phyloP scores from a whole-genome alignment of 495 filamentous ascomycete species.

The Xylaria castorea region DNA sequence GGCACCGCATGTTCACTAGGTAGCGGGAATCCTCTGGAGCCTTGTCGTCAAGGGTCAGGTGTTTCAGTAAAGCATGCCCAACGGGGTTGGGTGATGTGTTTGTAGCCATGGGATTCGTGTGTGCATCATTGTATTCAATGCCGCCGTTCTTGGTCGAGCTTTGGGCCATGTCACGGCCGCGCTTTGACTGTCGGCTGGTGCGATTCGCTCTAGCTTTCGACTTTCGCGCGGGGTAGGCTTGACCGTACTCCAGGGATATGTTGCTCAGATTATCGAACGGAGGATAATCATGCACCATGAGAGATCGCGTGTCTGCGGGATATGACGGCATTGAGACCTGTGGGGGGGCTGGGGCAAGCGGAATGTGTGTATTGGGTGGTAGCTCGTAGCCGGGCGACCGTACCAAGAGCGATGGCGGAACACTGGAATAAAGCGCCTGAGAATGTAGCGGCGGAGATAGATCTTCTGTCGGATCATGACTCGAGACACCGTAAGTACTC shows the following conservation, averaged over 20 bases:
- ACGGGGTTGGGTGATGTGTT: not conserved
- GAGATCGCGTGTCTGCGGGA: conserved; percentile 26
- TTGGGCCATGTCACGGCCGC: conserved; percentile 36
- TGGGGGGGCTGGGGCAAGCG: conserved; percentile 30
- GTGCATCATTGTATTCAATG: conserved; percentile 28
- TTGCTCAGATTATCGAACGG: conserved; percentile 34
- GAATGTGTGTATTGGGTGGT: conserved; percentile 25
- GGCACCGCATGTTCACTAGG: conserved; percentile 51
- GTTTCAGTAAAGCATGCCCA: conserved; percentile 27
- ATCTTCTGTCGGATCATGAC: conserved; percentile 33
- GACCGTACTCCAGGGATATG: conserved; percentile 33
- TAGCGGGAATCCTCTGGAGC: conserved; percentile 56
- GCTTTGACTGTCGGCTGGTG: conserved; percentile 36
- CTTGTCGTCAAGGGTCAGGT: conserved; percentile 45
- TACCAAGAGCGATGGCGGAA: conserved; percentile 34
- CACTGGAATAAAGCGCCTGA: conserved; percentile 25
- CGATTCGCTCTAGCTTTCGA: conserved; percentile 27
- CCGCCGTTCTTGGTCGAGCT: conserved; percentile 36
- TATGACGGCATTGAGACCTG: conserved; percentile 35
- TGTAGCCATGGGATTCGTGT: conserved; percentile 31
- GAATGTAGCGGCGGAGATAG: conserved; percentile 31
- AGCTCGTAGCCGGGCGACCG: conserved; percentile 32
- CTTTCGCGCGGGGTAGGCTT: conserved; percentile 33
- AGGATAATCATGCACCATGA: conserved; percentile 27
- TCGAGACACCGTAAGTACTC: conserved; percentile 41